Evolutionary conservation across 2,329 filamentous ascomycete genomes (phyloP), one percentile per base, ranked within the genome.

Genomic region (Colletotrichum trifolii): DNA sequence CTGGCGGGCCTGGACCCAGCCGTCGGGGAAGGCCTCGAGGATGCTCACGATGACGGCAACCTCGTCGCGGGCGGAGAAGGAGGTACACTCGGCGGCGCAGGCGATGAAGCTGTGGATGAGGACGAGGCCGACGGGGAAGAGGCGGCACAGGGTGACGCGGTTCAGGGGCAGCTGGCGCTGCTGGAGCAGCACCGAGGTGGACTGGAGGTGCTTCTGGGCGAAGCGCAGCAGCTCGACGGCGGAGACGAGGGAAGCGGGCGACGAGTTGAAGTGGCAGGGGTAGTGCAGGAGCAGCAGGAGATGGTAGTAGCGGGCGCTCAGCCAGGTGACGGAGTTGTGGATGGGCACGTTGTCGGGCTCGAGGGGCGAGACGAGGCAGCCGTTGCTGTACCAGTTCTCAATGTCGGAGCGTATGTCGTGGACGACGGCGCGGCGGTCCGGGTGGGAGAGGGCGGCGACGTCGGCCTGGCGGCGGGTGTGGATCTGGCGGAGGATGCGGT

Each of bases 311-410:
- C 79, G 73, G 0, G 77, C 78, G 33, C 75, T 78, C 13, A 81
- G 60, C 80, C 80, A 82, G 2, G 79, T 78, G 43, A 82, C 75
- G 3, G 78, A 79, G 64, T 75, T 81, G 66, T 82, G 81, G 17
- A 82, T 80, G 13, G 80, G 77, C 3, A 82, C 71, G 53, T 81
- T 80, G 67, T 82, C 80, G 2, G 76, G 72, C 49, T 81, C 79
- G 52, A 76, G 73, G 1, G 78, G 78, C 6, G 78, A 79, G 61
- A 82, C 73, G 5, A 82, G 75, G 50, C 79, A 83, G 1, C 80
- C 81, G 38, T 76, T 78, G 61, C 76, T 81, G 65, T 82, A 82
- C 79, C 81, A 82, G 63, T 82, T 76, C 57, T 82, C 80, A 17
- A 83, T 81, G 34, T 79, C 74, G n/a, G 75, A 71, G n/a, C 78